phyloP scores from a whole-genome alignment of 805 yeast genomes.

The Kazachstania viticola region DNA sequence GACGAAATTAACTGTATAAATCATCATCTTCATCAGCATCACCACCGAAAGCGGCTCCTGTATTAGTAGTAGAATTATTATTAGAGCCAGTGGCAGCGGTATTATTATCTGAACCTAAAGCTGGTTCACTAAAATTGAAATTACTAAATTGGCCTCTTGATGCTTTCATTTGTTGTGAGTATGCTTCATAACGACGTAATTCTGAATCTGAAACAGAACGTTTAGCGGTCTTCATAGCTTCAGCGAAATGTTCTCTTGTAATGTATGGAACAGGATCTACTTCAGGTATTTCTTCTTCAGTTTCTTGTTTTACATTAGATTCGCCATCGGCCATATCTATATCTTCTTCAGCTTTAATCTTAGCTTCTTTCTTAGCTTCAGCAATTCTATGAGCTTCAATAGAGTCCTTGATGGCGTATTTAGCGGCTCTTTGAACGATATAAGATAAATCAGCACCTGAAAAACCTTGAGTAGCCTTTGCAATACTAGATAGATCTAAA shows the following conservation, averaged over 20 bases:
- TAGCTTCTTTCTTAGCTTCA: slow-evolving; percentile 31
- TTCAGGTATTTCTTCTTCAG: slow-evolving; percentile 40
- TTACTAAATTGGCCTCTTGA: slow-evolving; percentile 91
- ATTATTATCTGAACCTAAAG: slow-evolving; percentile 44
- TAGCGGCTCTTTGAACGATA: slow-evolving; percentile 97
- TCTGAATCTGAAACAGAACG: slow-evolving; percentile 96
- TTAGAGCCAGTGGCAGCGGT: slow-evolving; percentile 25
- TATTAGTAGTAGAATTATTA: slow-evolving; percentile 21
- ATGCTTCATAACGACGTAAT: slow-evolving; percentile 96
- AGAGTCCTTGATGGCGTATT: slow-evolving; percentile 95
- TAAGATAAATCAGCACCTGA: slow-evolving; percentile 98
- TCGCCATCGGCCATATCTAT: slow-evolving; percentile 26
- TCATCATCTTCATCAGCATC: slow-evolving; percentile 53
- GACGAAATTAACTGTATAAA: slow-evolving; percentile 41
- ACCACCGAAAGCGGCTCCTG: slow-evolving; percentile 35
- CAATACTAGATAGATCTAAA: slow-evolving; percentile 74
- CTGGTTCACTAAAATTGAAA: slow-evolving; percentile 64
- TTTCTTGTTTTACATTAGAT: slow-evolving; percentile 30
- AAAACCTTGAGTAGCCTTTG: slow-evolving; percentile 92
- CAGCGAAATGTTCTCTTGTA: slow-evolving; percentile 89
- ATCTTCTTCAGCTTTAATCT: slow-evolving; percentile 37
- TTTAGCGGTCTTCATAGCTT: slow-evolving; percentile 98
- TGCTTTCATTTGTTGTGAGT: slow-evolving; percentile 91
- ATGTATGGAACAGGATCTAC: slow-evolving; percentile 94
- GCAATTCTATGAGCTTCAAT: slow-evolving; percentile 66